Percentiles rank a stretch among this genome's conserved stretches.
Conservation (phyloP, 108 stramenopile species). For the Cyclostephanos invisitatus region DNA sequence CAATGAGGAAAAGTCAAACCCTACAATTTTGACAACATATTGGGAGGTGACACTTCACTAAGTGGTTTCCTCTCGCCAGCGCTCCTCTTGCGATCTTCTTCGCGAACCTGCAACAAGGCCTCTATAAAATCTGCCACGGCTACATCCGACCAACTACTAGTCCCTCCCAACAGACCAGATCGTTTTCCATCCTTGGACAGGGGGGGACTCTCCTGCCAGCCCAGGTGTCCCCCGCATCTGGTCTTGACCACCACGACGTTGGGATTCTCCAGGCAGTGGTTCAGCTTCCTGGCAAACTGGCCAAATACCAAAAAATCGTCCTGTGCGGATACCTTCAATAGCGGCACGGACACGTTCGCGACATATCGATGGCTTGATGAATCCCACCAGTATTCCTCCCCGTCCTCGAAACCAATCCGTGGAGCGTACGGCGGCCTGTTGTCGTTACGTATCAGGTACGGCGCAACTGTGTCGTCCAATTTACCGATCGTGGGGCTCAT, state of each 20-base stretch:
- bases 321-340: constrained; percentile 69
- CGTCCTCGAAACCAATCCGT: constrained; percentile 67
- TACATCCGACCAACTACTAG: constrained; percentile 79
- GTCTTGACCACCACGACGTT: constrained; percentile 84
- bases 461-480: constrained; percentile 68
- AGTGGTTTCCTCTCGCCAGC: neutral
- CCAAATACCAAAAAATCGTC: constrained; percentile 81
- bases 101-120: constrained; percentile 54
- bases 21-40: constrained; percentile 8
- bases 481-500: constrained; percentile 61
- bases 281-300: constrained; percentile 53
- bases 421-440: constrained; percentile 61
- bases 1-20: neutral
- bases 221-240: constrained; percentile 84
- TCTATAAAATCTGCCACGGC: constrained; percentile 86
- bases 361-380: constrained; percentile 69
- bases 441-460: constrained; percentile 66
- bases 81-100: constrained; percentile 37
- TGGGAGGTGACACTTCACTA: neutral
- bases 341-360: constrained; percentile 73
- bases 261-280: constrained; percentile 76
- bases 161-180: constrained; percentile 31
- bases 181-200: constrained; percentile 23
- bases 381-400: constrained; percentile 74
- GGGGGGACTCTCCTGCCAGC: constrained; percentile 84